These are phyloP conservation scores for Paecilomyces formosus DNA, from an alignment of 2,329 filamentous ascomycete genomes.

Conservation along the genomic window DNA sequence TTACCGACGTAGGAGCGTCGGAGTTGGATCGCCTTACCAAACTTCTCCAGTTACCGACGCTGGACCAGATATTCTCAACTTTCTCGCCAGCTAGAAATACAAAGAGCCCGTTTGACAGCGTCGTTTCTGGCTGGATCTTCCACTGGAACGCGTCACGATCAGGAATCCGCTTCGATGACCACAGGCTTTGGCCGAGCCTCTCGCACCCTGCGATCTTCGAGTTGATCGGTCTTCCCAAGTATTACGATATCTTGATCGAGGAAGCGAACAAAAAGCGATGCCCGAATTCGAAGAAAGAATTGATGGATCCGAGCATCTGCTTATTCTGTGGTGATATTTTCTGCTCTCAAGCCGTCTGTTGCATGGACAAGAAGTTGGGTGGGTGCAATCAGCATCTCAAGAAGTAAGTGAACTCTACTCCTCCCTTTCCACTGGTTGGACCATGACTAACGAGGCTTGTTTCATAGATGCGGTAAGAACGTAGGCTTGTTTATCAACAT, in stretches of 20 bases:
- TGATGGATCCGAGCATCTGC: conserved; percentile 85
- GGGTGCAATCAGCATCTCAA: conserved; percentile 86
- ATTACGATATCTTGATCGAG: conserved; percentile 87
- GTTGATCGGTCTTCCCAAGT: conserved; percentile 81
- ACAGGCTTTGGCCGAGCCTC: conserved; percentile 39
- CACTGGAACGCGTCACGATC: conserved; percentile 31
- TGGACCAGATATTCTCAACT: conserved; percentile 68
- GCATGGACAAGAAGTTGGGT: conserved; percentile 63
- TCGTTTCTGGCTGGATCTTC: conserved; percentile 65
- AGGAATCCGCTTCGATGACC: conserved; percentile 23
- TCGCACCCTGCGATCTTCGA: conserved; percentile 91
- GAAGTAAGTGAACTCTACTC: conserved; percentile 50
- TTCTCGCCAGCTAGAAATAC: conserved; percentile 37
- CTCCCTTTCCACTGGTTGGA: not conserved
- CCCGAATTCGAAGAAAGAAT: conserved; percentile 82
- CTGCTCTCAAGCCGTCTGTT: conserved; percentile 90
- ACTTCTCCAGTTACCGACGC: conserved; percentile 64
- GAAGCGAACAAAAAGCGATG: conserved; percentile 79
- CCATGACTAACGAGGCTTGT: conserved; percentile 9
- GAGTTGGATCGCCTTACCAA: conserved; percentile 79
- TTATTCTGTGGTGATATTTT: conserved; percentile 96
- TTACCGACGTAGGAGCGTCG: conserved; percentile 56
- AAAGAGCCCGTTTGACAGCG: conserved; percentile 37
- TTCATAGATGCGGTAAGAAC: conserved; percentile 69
- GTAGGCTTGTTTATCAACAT: conserved; percentile 96